Evolutionary conservation across 495 filamentous ascomycete genomes (phyloP).

Genomic region (Penicillium coffeae): DNA sequence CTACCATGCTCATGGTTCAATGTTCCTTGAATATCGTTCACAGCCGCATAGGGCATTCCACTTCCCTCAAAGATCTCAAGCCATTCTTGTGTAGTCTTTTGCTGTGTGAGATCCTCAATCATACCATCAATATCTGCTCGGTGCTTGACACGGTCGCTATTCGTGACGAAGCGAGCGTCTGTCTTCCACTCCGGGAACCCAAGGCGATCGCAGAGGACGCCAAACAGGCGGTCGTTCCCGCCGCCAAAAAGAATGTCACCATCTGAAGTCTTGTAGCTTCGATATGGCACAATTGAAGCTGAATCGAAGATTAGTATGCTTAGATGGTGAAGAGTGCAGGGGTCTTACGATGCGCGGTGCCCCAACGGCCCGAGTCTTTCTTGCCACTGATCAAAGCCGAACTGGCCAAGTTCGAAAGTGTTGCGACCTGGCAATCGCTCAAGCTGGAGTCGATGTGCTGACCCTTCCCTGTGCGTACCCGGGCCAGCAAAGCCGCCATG

Average conservation of each 20-base stretch:
- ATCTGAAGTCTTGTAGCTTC: slow-evolving; percentile 86
- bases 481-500: slow-evolving; percentile 83
- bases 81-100: slow-evolving; percentile 88
- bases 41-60: slow-evolving; percentile 91
- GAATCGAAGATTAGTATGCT: slow-evolving; percentile 5
- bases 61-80: slow-evolving; percentile 79
- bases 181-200: slow-evolving; percentile 75
- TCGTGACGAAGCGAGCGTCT: slow-evolving; percentile 71
- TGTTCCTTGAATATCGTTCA: slow-evolving; percentile 85
- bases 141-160: slow-evolving; percentile 77
- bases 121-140: slow-evolving; percentile 68
- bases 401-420: slow-evolving; percentile 87
- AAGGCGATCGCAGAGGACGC: slow-evolving; percentile 75
- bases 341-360: slow-evolving; percentile 85
- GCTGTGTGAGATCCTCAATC: slow-evolving; percentile 69
- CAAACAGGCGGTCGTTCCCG: slow-evolving; percentile 89
- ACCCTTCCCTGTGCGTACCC: slow-evolving; percentile 65
- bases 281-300: slow-evolving; percentile 96
- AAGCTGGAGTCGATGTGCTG: slow-evolving; percentile 91
- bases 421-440: slow-evolving; percentile 93
- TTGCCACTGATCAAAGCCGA: slow-evolving; percentile 86
- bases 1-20: slow-evolving; percentile 78
- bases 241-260: slow-evolving; percentile 90
- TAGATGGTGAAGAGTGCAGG: background rate
- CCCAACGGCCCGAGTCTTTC: slow-evolving; percentile 85